These are phyloP conservation scores for Skeletonema costatum DNA, from an alignment of 108 stramenopile genomes.

Conservation along the genomic window DNA sequence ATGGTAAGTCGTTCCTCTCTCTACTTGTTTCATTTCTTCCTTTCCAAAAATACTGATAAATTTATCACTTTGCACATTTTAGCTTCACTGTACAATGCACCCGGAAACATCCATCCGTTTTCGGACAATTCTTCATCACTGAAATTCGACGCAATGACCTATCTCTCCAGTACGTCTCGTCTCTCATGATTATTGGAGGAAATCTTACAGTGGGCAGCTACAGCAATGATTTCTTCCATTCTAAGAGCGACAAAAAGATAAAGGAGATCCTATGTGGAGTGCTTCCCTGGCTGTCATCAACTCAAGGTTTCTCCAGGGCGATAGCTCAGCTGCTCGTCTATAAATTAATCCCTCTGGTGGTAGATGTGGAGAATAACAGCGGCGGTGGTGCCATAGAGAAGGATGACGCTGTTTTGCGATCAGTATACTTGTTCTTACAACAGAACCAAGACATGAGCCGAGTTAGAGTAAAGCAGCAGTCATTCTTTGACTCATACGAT, in stretches of 20 bases:
- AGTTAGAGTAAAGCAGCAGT: conserved; percentile 68
- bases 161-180: conserved; percentile 74
- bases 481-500: conserved; percentile 74
- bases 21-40: not conserved
- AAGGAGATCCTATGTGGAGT: conserved; percentile 67
- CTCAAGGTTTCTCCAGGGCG: conserved; percentile 85
- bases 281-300: conserved; percentile 85
- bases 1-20: conserved; percentile 23
- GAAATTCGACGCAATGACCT: conserved; percentile 70
- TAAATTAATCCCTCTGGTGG: conserved; percentile 67
- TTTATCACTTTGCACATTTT: not conserved
- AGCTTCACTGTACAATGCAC: conserved; percentile 76
- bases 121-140: conserved; percentile 52
- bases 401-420: conserved; percentile 40
- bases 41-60: not conserved
- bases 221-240: conserved; percentile 56
- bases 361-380: conserved; percentile 38
- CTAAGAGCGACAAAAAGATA: conserved; percentile 35
- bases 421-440: conserved; percentile 72
- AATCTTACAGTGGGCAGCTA: conserved; percentile 76
- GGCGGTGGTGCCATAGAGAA: conserved; percentile 1
- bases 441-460: conserved; percentile 80
- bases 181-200: conserved; percentile 80
- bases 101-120: conserved; percentile 55
- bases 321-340: conserved; percentile 83